These are phyloP conservation scores for Podila minutissima DNA, from an alignment of 192 early-diverging fungal genomes.

Conservation along the genomic window DNA sequence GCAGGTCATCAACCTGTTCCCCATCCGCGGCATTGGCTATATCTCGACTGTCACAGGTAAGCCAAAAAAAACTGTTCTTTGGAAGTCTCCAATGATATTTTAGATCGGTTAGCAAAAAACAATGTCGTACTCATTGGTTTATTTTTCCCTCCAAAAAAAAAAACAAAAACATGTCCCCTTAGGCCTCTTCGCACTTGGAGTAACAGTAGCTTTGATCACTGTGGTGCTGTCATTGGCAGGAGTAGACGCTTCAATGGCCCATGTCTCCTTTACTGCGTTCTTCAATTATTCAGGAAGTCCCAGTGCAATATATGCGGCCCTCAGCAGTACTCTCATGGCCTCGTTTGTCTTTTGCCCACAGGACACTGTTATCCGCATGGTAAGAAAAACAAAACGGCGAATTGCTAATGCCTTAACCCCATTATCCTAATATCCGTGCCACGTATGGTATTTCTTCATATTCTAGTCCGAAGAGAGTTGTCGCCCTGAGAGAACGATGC, in stretches of 20 bases:
- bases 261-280: constrained; percentile 38
- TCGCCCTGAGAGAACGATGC: constrained; percentile 21
- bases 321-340: constrained; percentile 36
- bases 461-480: constrained; percentile 32
- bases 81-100: background rate
- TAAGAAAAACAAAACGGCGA: background rate
- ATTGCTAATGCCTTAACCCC: background rate
- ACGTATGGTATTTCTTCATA: background rate
- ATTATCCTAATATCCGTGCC: background rate
- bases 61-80: background rate
- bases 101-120: background rate
- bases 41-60: constrained; percentile 24
- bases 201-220: constrained; percentile 20
- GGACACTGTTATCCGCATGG: constrained; percentile 38
- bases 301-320: constrained; percentile 20
- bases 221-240: constrained; percentile 19
- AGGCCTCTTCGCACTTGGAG: constrained; percentile 21
- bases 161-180: background rate
- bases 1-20: constrained; percentile 31
- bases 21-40: constrained; percentile 20
- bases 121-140: background rate
- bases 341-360: constrained; percentile 45
- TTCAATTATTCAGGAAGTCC: constrained; percentile 41
- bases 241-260: constrained; percentile 10
- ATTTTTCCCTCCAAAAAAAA: background rate